Evolutionary conservation across 352 stramenopile genomes (phyloP).

Genomic region (Phytopythium cucurbitacearum): DNA sequence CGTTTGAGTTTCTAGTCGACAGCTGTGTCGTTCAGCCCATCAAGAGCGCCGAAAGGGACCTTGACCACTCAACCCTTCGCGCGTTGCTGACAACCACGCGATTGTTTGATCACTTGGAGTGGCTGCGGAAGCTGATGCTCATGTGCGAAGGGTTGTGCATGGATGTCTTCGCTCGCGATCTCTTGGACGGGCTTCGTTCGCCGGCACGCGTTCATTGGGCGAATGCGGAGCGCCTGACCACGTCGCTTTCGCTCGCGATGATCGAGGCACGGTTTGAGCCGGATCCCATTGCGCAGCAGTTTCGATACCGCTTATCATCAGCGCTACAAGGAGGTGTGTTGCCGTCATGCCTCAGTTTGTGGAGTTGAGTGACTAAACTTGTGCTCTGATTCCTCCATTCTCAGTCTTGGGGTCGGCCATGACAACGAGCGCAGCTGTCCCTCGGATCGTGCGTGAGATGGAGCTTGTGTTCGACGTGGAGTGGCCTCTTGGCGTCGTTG

Average conservation of each 20-base stretch:
- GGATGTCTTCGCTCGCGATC: conserved; percentile 62
- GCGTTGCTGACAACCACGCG: conserved; percentile 38
- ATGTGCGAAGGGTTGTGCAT: conserved; percentile 75
- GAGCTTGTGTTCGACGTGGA: conserved; percentile 41
- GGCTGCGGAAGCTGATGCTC: conserved; percentile 61
- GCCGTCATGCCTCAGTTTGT: background rate
- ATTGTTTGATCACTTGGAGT: conserved; percentile 44
- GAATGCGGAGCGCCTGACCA: conserved; percentile 37
- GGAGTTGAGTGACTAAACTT: background rate
- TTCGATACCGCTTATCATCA: conserved; percentile 40
- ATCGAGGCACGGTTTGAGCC: conserved; percentile 32
- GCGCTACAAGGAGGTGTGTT: conserved; percentile 33
- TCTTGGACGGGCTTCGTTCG: conserved; percentile 32
- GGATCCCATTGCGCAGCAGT: conserved; percentile 24
- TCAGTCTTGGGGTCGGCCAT: background rate
- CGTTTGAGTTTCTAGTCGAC: conserved; percentile 41
- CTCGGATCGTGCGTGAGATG: conserved; percentile 32
- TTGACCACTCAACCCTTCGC: conserved; percentile 42
- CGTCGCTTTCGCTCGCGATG: conserved; percentile 51
- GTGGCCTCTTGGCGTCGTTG: conserved; percentile 45
- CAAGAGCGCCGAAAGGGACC: conserved; percentile 22
- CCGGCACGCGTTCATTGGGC: conserved; percentile 37
- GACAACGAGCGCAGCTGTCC: conserved; percentile 24
- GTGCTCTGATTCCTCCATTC: background rate
- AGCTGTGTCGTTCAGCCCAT: conserved; percentile 40